phyloP scores from a whole-genome alignment of 768 basidiomycete genomes.

The Filobasidium wieringae region DNA sequence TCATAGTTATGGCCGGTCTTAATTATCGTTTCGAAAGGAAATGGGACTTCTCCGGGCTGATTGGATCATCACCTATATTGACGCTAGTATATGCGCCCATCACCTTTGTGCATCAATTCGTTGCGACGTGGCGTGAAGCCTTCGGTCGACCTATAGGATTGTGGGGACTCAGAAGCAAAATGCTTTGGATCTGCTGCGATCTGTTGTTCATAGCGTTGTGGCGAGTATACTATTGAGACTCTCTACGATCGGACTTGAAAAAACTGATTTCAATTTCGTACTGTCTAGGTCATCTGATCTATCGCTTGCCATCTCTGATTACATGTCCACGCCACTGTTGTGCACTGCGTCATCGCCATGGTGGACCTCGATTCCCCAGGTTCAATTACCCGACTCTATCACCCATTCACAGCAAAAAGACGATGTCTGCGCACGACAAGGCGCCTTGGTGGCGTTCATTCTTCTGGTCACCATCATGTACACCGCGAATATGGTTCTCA shows the following conservation, averaged over 20 bases:
- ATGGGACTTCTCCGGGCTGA: constrained; percentile 21
- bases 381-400: constrained; percentile 23
- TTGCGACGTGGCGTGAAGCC: constrained; percentile 36
- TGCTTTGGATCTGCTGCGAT: constrained; percentile 38
- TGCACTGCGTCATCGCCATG: constrained; percentile 25
- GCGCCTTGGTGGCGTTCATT: constrained; percentile 24
- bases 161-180: constrained; percentile 37
- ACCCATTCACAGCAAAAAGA: constrained; percentile 13
- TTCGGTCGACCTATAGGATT: constrained; percentile 38
- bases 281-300: constrained; percentile 18
- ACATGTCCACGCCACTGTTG: constrained; percentile 34
- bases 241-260: neutral
- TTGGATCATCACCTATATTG: constrained; percentile 34
- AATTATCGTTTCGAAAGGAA: neutral
- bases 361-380: constrained; percentile 24
- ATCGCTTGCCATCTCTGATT: constrained; percentile 31
- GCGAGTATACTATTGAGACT: constrained; percentile 24
- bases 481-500: constrained; percentile 33
- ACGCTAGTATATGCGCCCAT: constrained; percentile 29
- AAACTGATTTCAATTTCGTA: neutral
- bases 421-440: constrained; percentile 28
- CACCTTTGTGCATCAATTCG: constrained; percentile 28
- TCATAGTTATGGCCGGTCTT: neutral
- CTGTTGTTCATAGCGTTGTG: constrained; percentile 36
- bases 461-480: constrained; percentile 26